Conservation (phyloP, 306 rosid species). For the Parietaria judaica region DNA sequence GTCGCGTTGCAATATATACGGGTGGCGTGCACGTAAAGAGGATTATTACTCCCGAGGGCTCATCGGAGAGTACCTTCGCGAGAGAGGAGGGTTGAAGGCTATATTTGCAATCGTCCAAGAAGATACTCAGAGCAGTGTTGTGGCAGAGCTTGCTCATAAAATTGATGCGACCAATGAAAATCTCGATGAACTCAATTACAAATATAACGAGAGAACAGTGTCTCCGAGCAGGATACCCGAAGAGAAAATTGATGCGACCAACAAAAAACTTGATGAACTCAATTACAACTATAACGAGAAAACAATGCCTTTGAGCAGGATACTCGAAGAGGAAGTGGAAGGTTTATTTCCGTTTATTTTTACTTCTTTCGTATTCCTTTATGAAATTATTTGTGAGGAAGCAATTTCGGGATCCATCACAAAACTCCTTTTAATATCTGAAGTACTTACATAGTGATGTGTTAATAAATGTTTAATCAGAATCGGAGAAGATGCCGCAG, state of each 20-base stretch:
- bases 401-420: no score
- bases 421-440: no score
- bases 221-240: constrained; percentile 76
- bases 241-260: no score
- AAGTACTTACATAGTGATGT: no score
- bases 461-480: constrained; percentile 29
- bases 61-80: constrained; percentile 73
- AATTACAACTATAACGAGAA: no score
- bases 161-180: constrained; percentile 66
- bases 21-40: constrained; percentile 87
- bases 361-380: background rate
- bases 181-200: constrained; percentile 49
- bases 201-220: constrained; percentile 66
- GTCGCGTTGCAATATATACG: constrained; percentile 42
- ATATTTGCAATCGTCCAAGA: constrained; percentile 71
- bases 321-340: constrained; percentile 79
- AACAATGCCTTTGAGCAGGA: no score
- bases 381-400: no score
- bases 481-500: constrained; percentile 67
- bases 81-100: constrained; percentile 66
- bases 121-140: constrained; percentile 51
- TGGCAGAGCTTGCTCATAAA: constrained; percentile 54
- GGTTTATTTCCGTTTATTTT: constrained; percentile 35
- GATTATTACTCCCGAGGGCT: constrained; percentile 54
- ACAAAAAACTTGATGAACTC: no score